A percentile compares a stretch with the other conserved stretches of the same genome.
phyloP scores from a whole-genome alignment of 768 basidiomycete species.

The Lentinula raphanica region DNA sequence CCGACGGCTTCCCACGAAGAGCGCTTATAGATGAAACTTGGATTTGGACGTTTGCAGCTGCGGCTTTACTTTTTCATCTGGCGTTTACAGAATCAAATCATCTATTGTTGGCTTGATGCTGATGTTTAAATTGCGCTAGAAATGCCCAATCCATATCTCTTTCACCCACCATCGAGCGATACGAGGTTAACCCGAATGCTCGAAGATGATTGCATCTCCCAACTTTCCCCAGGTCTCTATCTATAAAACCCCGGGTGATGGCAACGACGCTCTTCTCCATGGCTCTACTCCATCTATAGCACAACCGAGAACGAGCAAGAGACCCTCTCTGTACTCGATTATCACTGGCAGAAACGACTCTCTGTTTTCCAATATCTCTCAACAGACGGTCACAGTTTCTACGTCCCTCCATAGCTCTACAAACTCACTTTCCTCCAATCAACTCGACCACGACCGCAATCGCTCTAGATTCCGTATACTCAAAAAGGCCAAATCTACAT shows the following conservation, averaged over 20 bases:
- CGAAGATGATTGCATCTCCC: background rate
- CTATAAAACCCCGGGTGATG: background rate
- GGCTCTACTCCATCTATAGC: background rate
- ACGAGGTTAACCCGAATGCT: background rate
- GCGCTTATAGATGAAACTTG: no score
- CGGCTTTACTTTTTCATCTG: no score
- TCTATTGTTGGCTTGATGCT: background rate
- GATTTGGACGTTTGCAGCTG: no score
- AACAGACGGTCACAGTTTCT: background rate
- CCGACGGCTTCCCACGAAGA: no score
- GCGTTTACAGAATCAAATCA: background rate
- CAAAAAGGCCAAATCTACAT: background rate
- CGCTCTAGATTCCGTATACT: background rate
- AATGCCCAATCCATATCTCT: background rate
- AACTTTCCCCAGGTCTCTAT: background rate
- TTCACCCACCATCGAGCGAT: background rate
- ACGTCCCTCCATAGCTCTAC: background rate
- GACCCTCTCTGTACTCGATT: background rate
- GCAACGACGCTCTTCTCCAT: background rate
- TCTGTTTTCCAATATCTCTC: background rate
- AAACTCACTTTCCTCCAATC: background rate
- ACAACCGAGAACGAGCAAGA: background rate
- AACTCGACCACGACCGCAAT: background rate
- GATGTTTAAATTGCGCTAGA: background rate
- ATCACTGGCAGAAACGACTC: background rate